phyloP scores from a whole-genome alignment of 441 rosid genomes.

The Eugenia klotzschiana region DNA sequence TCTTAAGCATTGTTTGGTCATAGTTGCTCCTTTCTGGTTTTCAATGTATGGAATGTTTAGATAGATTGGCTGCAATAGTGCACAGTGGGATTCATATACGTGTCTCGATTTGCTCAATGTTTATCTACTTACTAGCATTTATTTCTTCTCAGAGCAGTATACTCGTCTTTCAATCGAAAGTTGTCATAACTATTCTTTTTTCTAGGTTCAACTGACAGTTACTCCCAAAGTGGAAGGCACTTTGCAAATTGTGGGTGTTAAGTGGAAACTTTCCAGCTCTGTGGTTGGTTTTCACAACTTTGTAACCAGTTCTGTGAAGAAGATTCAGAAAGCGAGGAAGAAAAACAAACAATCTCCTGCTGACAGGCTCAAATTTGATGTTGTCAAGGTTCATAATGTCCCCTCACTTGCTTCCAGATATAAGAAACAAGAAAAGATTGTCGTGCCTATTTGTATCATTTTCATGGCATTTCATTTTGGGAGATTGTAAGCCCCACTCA shows the following conservation, averaged over 20 bases:
- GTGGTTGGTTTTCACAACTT: slow-evolving; percentile 64
- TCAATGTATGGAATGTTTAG: neutral
- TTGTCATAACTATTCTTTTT: neutral
- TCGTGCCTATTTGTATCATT: neutral
- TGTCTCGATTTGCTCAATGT: neutral
- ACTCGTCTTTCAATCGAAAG: neutral
- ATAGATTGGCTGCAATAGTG: neutral
- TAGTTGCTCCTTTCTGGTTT: neutral
- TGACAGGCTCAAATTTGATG: slow-evolving; percentile 58
- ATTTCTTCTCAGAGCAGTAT: neutral
- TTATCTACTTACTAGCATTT: neutral
- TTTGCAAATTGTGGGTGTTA: slow-evolving; percentile 77
- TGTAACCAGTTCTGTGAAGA: slow-evolving; percentile 32
- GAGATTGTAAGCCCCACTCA: neutral
- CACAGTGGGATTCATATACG: neutral
- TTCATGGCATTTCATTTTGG: slow-evolving; percentile 1
- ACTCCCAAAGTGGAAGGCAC: slow-evolving; percentile 78
- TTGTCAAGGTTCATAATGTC: slow-evolving; percentile 48
- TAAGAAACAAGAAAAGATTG: neutral
- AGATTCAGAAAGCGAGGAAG: slow-evolving; percentile 35
- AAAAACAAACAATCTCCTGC: slow-evolving; percentile 37
- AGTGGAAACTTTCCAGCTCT: slow-evolving; percentile 87
- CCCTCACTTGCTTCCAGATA: neutral
- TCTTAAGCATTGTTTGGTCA: neutral
- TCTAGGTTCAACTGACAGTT: slow-evolving; percentile 77